Percentiles rank a stretch among this genome's conserved stretches.
Evolutionary conservation across 306 rosid genomes (phyloP).

Genomic region (Potentilla sterilis): DNA sequence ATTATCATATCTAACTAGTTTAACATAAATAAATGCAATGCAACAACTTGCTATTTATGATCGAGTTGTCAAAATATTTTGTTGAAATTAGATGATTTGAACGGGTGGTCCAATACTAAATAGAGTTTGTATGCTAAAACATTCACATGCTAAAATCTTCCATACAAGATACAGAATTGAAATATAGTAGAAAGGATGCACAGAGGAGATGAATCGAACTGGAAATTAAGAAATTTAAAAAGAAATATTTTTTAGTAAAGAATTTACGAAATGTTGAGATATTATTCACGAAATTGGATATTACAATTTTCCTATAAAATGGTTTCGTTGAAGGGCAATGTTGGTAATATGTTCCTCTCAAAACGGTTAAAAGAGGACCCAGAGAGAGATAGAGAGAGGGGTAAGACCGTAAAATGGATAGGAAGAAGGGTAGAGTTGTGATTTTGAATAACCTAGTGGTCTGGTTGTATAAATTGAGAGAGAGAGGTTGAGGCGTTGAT

Average conservation of each 20-base stretch:
- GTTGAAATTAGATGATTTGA: neutral
- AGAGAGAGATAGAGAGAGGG: too few species aligned
- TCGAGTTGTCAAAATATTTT: neutral
- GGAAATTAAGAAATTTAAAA: neutral
- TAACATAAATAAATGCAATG: neutral
- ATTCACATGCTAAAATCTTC: neutral
- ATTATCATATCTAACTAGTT: neutral
- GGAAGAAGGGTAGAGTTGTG: conserved; percentile 1
- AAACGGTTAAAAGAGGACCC: too few species aligned
- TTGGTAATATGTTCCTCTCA: neutral
- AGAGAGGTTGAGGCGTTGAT: neutral
- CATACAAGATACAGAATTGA: neutral
- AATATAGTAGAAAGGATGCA: neutral
- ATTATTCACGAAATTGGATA: too few species aligned
- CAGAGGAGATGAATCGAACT: neutral
- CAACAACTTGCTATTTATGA: neutral
- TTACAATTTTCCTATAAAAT: neutral
- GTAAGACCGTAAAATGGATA: neutral
- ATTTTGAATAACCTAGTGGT: neutral
- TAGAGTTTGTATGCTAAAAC: too few species aligned
- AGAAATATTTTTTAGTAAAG: neutral
- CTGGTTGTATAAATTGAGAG: neutral
- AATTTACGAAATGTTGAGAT: too few species aligned
- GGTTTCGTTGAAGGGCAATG: neutral
- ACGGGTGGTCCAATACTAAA: neutral